Evolutionary conservation across 305 asterid species (phyloP).

Genomic region (Plantago lanceolata): DNA sequence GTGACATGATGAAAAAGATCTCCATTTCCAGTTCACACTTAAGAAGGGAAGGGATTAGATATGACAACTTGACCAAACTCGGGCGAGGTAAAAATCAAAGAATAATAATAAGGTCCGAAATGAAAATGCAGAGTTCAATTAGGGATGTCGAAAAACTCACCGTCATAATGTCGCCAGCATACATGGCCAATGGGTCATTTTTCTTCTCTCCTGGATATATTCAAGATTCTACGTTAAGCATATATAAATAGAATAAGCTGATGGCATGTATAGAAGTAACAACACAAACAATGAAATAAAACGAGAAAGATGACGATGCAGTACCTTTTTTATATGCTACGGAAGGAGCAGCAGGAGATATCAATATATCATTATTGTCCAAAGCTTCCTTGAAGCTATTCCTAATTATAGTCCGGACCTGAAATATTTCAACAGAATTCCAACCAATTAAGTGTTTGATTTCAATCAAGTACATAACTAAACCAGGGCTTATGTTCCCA

Average conservation of each 20-base stretch:
- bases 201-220: constrained; percentile 83
- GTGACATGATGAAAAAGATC: no score
- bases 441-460: background rate
- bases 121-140: background rate
- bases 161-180: constrained; percentile 96
- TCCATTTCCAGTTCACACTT: no score
- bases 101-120: background rate
- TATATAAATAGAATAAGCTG: background rate
- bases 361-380: constrained; percentile 70
- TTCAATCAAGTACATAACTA: constrained; percentile 8
- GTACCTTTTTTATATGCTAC: constrained; percentile 84
- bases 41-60: no score
- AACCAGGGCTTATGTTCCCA: constrained; percentile 17
- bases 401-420: constrained; percentile 85
- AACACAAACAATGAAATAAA: background rate
- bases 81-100: background rate
- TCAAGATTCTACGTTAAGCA: constrained; percentile 13
- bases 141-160: constrained; percentile 41
- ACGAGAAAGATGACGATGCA: constrained; percentile 16
- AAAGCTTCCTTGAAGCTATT: constrained; percentile 75
- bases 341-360: constrained; percentile 93
- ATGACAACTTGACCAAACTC: no score
- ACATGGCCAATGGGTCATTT: constrained; percentile 95
- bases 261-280: background rate
- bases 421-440: constrained; percentile 15